Conservation (phyloP, 2,329 filamentous ascomycete species). For the Fusarium acutatum region DNA sequence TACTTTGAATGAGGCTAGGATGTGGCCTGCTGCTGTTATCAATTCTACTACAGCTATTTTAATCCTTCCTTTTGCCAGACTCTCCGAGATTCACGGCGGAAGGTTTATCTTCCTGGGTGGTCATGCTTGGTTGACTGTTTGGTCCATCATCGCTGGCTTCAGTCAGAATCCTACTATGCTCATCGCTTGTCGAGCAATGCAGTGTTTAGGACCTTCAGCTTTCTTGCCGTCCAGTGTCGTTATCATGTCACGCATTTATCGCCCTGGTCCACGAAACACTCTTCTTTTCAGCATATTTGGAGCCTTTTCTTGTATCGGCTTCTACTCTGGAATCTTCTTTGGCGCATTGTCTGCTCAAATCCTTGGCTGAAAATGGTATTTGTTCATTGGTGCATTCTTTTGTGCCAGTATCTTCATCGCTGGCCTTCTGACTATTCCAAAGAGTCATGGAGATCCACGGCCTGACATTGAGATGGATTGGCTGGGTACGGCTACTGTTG, state of each 20-base stretch:
- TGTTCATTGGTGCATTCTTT: slow-evolving; percentile 66
- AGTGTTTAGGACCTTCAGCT: slow-evolving; percentile 76
- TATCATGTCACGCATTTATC: slow-evolving; percentile 74
- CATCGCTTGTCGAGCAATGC: slow-evolving; percentile 75
- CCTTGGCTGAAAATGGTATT: slow-evolving; percentile 73
- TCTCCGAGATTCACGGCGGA: slow-evolving; percentile 69
- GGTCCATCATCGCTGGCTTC: slow-evolving; percentile 75
- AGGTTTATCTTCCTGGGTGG: slow-evolving; percentile 69
- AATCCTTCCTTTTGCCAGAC: slow-evolving; percentile 69
- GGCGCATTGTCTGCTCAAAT: slow-evolving; percentile 70
- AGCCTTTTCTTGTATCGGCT: slow-evolving; percentile 65
- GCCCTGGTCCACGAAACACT: slow-evolving; percentile 77
- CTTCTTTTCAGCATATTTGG: slow-evolving; percentile 69
- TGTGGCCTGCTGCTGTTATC: slow-evolving; percentile 71
- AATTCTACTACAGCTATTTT: slow-evolving; percentile 66
- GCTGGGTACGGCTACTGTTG: slow-evolving; percentile 67
- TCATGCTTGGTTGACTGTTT: slow-evolving; percentile 70
- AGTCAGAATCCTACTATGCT: slow-evolving; percentile 72
- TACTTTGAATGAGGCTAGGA: slow-evolving; percentile 64
- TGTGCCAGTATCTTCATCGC: slow-evolving; percentile 55
- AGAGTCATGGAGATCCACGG: slow-evolving; percentile 40
- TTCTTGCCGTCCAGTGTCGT: slow-evolving; percentile 74
- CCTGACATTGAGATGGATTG: slow-evolving; percentile 69
- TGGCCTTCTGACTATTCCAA: slow-evolving; percentile 53
- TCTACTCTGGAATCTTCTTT: slow-evolving; percentile 73